Evolutionary conservation across 208 protist species (phyloP), one percentile per base, ranked within the genome.

Genomic region (Herpetomonas muscarum): DNA sequence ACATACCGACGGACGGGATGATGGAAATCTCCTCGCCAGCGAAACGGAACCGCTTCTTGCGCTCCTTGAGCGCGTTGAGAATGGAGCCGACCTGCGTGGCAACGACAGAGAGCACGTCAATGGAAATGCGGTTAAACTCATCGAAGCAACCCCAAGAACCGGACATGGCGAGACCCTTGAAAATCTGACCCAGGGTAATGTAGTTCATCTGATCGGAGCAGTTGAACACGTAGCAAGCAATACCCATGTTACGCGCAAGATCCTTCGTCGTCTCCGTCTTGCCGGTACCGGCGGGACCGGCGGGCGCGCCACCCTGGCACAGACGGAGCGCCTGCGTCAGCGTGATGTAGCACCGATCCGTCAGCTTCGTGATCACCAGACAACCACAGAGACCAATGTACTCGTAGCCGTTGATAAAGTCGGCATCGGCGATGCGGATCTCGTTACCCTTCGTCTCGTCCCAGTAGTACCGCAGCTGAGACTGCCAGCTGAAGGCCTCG

Each of bases 141-240:
- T 98, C 95, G 74, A 98, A 98, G 65, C 97, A 98, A 61, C 96
- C 97, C 95, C 95, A 98, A 28, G 96, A 91, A 61, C 96, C 97
- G 60, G 96, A 97, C 87, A 96, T 97, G 28, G 93, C 82, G 10
- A 98, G 70, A 42, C 94, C 94, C 71, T 98, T 98, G 83, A 99
- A 99, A 70, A 98, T 98, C 69, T 98, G 92, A 21, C 96, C 97
- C 15, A 99, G 82, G 0, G 93, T 96, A 55, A 97, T 92, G 76
- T 98, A 98, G 71, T 98, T 97, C 97, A 99, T 99, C 80, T 99
- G 97, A 67, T 99, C 97, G 2, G 95, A 98, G 85, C 97, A 99
- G 69, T 97, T 97, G 71, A 97, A 97, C 17, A 97, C 93, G 70
- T 97, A 97, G 70, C 91, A 96, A 6, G 87, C 84, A 44, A 94